Evolutionary conservation across 164 flowering plant genomes (phyloP).

Genomic region (Nymphaea thermarum): DNA sequence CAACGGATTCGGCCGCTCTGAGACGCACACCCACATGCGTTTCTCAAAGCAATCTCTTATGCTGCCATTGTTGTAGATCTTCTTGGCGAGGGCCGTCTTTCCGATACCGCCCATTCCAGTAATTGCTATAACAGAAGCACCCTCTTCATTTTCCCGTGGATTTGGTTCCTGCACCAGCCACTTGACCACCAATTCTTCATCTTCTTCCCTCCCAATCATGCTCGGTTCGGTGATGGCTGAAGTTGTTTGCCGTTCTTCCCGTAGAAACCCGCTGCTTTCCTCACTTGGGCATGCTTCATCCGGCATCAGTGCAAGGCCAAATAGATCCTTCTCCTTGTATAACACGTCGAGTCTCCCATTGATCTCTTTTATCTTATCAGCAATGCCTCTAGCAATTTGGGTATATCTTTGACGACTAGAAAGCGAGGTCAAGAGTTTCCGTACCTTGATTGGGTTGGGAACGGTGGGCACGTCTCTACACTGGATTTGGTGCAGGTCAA

Average conservation of each 20-base stretch:
- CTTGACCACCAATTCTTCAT: neutral
- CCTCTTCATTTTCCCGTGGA: neutral
- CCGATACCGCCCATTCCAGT: constrained; percentile 8
- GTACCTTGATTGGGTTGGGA: neutral
- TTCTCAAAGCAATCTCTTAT: neutral
- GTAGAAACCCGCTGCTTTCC: no score
- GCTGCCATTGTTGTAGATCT: constrained; percentile 2
- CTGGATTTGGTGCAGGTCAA: neutral
- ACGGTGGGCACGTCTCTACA: neutral
- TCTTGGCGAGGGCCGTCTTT: constrained; percentile 8
- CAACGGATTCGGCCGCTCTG: neutral
- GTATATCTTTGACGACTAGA: neutral
- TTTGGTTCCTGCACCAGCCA: neutral
- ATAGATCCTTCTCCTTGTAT: neutral
- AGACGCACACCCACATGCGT: constrained; percentile 3
- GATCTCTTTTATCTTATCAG: neutral
- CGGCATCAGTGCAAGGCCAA: neutral
- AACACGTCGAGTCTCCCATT: neutral
- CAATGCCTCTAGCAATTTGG: neutral
- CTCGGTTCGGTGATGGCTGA: neutral
- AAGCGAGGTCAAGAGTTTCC: neutral
- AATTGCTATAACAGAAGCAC: constrained; percentile 4
- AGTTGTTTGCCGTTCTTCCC: neutral
- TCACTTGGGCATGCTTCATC: neutral
- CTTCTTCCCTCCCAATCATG: neutral